A percentile compares a stretch with the other conserved stretches of the same genome.
These are phyloP conservation scores for Ceriops tagal DNA, from an alignment of 345 rosid species.

Conservation along the genomic window DNA sequence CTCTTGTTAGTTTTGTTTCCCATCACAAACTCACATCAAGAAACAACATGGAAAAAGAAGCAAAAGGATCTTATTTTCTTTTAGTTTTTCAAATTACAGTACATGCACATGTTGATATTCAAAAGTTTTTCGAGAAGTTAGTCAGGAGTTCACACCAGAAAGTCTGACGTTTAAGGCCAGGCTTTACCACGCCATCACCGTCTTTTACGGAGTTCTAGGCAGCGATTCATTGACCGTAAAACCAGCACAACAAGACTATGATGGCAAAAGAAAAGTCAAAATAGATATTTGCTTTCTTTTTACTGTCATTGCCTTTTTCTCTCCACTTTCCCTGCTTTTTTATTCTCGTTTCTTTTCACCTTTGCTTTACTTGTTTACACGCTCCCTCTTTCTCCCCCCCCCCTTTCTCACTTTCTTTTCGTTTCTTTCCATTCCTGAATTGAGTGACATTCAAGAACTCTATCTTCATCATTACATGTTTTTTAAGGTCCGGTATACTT, in stretches of 20 bases:
- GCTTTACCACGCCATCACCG: constrained; percentile 8
- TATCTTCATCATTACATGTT: constrained; percentile 6
- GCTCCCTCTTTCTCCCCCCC: constrained; percentile 1
- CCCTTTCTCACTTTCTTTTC: background rate
- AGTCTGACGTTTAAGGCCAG: constrained; percentile 28
- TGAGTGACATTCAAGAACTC: constrained; percentile 24
- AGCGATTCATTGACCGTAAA: constrained; percentile 6
- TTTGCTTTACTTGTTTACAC: constrained; percentile 9
- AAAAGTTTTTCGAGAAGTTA: background rate
- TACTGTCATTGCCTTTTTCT: constrained; percentile 21
- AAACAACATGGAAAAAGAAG: too few species aligned
- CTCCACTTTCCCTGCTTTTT: constrained; percentile 17
- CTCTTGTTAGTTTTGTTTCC: too few species aligned
- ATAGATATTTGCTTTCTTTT: constrained; percentile 21
- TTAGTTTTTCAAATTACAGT: too few species aligned
- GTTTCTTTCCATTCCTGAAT: constrained; percentile 10
- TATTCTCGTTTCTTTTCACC: background rate
- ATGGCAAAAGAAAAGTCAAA: constrained; percentile 25
- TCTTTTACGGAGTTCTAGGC: constrained; percentile 25
- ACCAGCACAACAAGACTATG: background rate
- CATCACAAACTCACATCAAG: too few species aligned
- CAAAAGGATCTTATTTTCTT: too few species aligned
- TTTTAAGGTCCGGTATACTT: background rate
- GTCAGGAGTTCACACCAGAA: background rate
- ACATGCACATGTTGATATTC: background rate